Evolutionary conservation across 345 rosid species (phyloP).

Genomic region (Citrus sp.): DNA sequence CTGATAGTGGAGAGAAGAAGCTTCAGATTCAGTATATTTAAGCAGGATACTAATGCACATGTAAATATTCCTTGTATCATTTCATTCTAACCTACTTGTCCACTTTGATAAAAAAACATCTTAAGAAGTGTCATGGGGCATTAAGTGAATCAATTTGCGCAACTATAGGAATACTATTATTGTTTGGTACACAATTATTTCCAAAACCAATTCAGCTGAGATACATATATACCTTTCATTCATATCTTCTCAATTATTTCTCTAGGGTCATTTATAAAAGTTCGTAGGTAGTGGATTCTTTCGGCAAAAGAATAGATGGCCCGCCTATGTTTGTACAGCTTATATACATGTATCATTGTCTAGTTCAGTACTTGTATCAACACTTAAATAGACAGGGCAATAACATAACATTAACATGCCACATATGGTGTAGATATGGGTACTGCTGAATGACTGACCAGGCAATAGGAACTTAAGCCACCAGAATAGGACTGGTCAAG

Average conservation of each 20-base stretch:
- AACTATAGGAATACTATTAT: not conserved
- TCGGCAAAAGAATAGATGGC: not conserved
- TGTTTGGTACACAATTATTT: not conserved
- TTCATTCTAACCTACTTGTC: too few relatives aligned
- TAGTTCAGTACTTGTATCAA: not conserved
- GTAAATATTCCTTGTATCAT: too few relatives aligned
- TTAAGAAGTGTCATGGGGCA: too few relatives aligned
- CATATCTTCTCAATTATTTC: not conserved
- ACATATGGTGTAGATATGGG: not conserved
- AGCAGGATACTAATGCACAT: too few relatives aligned
- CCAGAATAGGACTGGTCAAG: slow-evolving; percentile 97
- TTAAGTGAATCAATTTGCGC: too few relatives aligned
- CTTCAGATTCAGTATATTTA: too few relatives aligned
- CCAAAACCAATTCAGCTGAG: not conserved
- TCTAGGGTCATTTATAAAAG: not conserved
- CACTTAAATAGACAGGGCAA: not conserved
- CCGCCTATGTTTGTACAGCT: not conserved
- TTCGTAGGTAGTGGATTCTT: not conserved
- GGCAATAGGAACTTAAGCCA: slow-evolving; percentile 96
- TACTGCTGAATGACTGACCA: slow-evolving; percentile 42
- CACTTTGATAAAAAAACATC: too few relatives aligned
- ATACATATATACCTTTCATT: not conserved
- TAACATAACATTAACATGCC: not conserved
- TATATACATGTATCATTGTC: not conserved
- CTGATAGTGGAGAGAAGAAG: too few relatives aligned